Evolutionary conservation across 805 yeast genomes (phyloP), one percentile per base, ranked within the genome.

Genomic region (Candida ascalaphidarum): DNA sequence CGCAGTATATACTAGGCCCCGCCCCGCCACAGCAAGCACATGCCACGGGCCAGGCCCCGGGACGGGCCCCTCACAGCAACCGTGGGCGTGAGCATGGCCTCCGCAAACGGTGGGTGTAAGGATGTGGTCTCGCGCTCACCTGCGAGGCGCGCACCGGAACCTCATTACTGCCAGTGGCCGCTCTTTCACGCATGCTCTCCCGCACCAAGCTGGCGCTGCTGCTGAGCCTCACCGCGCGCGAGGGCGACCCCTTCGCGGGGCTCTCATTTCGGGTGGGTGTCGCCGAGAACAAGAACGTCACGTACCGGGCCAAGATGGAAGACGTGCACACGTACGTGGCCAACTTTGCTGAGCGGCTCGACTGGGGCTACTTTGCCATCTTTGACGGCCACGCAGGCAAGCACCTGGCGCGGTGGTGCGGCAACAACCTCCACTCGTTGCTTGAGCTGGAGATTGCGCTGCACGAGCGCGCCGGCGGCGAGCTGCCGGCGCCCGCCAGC

Each of bases 311-410:
- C 28, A 74, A 86, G 17, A 89, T 89, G 98, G 98, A 89, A 50
- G 98, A 89, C 52, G 92, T 89, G 6, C 97, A 89, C 52, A 82
- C 94, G 0, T 84, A 81, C 44, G 85, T 86, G 22, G 86, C 92
- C 40, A 86, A 88, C 59, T 88, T 82, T 61, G 92, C 88, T n/a
- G 94, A 84, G 41, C 54, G 85, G 32, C 61, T 81, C 17, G 96
- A 86, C 50, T 81, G 95, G 81, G 97, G 96, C 2, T 89, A 83
- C 50, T 86, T 89, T 68, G 97, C 94, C 11, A 70, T 89, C 1
- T 89, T 86, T 55, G 98, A 89, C 55, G 98, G 98, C 8, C 98
- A 89, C 57, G 97, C 97, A 2, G 98, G 98, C 14, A 76, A 76
- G 31, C 84, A 77, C 40, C 80, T 94, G 7, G 94, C 98, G 2